These are phyloP conservation scores for Chlorella sp. DNA, from an alignment of 139 green algal genomes.

Conservation along the genomic window DNA sequence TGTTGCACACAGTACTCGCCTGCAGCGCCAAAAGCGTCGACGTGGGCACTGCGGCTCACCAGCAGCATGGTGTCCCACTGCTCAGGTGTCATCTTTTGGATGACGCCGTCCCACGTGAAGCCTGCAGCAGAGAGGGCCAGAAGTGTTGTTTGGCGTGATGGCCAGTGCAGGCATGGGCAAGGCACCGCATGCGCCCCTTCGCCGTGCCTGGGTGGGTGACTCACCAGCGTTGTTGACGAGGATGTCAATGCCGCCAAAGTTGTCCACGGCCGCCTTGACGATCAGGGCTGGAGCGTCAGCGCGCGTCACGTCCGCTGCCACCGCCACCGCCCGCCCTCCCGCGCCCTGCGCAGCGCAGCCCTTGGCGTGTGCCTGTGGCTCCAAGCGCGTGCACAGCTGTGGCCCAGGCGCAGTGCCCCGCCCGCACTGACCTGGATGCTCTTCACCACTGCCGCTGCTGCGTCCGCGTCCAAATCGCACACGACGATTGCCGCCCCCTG, in stretches of 20 bases:
- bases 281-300: constrained; percentile 37
- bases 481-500: constrained; percentile 64
- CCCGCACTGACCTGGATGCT: constrained; percentile 29
- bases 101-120: constrained; percentile 84
- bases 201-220: too few relatives aligned
- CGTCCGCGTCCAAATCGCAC: constrained; percentile 62
- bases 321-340: constrained; percentile 16
- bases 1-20: too few relatives aligned
- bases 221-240: constrained; percentile 52
- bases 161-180: too few relatives aligned
- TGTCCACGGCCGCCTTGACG: constrained; percentile 40
- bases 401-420: too few relatives aligned
- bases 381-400: not conserved
- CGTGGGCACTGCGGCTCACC: not conserved
- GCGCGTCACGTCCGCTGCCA: constrained; percentile 69
- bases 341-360: constrained; percentile 3
- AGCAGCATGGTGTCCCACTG: constrained; percentile 80
- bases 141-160: too few relatives aligned
- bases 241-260: constrained; percentile 50
- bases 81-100: constrained; percentile 71
- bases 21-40: too few relatives aligned
- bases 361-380: not conserved
- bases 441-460: constrained; percentile 38
- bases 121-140: too few relatives aligned
- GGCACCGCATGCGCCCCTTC: too few relatives aligned